Percentiles rank a stretch among this genome's conserved stretches.
These are phyloP conservation scores for Beverwykella pulmonaria DNA, from an alignment of 495 filamentous ascomycete species.

Conservation along the genomic window DNA sequence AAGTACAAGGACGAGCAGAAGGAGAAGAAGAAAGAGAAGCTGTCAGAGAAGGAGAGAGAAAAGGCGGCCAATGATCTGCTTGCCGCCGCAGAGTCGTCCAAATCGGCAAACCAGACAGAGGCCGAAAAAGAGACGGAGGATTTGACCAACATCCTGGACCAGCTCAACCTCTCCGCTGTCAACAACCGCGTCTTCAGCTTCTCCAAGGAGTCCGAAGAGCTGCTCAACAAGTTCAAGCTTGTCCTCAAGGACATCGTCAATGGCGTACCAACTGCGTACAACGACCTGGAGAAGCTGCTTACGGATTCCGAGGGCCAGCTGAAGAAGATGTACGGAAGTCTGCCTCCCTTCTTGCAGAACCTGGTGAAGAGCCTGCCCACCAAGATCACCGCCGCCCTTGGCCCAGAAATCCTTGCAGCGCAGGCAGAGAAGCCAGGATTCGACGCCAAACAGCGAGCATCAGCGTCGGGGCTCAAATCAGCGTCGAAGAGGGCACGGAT, in stretches of 20 bases:
- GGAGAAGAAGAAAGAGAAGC: slow-evolving; percentile 34
- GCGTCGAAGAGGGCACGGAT: slow-evolving; percentile 56
- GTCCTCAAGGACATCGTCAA: slow-evolving; percentile 90
- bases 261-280: slow-evolving; percentile 89
- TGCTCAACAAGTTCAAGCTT: slow-evolving; percentile 79
- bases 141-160: slow-evolving; percentile 72
- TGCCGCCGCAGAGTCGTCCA: slow-evolving; percentile 56
- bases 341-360: slow-evolving; percentile 83
- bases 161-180: slow-evolving; percentile 74
- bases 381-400: slow-evolving; percentile 72
- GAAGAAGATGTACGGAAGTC: slow-evolving; percentile 70
- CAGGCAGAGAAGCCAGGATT: slow-evolving; percentile 72
- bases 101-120: slow-evolving; percentile 46
- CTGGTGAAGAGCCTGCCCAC: slow-evolving; percentile 82
- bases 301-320: slow-evolving; percentile 77
- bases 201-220: slow-evolving; percentile 74
- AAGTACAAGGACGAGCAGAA: slow-evolving; percentile 23
- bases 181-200: slow-evolving; percentile 83
- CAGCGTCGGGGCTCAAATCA: slow-evolving; percentile 43
- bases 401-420: slow-evolving; percentile 77
- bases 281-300: slow-evolving; percentile 80
- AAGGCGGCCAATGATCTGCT: slow-evolving; percentile 50
- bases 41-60: slow-evolving; percentile 16
- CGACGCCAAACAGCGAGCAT: slow-evolving; percentile 56
- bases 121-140: slow-evolving; percentile 68